phyloP scores from a whole-genome alignment of 805 yeast genomes.

The Metschnikowia sp. region DNA sequence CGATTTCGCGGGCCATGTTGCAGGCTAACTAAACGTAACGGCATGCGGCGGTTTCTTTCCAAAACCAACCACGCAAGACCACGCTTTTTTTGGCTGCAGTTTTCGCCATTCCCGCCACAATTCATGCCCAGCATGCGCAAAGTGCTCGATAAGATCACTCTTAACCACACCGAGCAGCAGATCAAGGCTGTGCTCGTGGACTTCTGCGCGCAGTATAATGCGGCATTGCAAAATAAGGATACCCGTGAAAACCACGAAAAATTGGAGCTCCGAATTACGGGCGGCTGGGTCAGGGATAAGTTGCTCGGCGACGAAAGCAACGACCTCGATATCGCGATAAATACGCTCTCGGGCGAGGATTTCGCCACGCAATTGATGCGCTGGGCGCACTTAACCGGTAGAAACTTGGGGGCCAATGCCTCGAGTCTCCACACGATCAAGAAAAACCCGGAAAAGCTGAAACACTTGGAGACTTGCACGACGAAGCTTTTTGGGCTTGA shows the following conservation, averaged over 20 bases:
- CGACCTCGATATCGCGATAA: constrained; percentile 91
- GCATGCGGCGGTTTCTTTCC: background rate
- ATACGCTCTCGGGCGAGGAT: constrained; percentile 77
- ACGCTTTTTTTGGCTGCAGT: background rate
- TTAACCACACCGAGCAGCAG: constrained; percentile 41
- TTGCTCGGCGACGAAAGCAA: constrained; percentile 74
- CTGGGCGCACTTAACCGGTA: constrained; percentile 35
- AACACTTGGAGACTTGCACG: constrained; percentile 95
- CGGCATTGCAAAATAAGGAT: constrained; percentile 1
- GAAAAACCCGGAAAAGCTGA: constrained; percentile 91
- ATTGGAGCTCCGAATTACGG: constrained; percentile 78
- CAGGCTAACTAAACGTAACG: background rate
- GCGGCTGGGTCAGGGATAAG: constrained; percentile 99
- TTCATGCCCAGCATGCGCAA: background rate
- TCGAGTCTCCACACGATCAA: constrained; percentile 73
- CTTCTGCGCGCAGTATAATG: constrained; percentile 39
- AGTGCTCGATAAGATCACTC: constrained; percentile 18
- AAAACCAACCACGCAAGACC: no score
- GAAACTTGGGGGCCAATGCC: constrained; percentile 21
- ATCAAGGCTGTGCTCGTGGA: constrained; percentile 40
- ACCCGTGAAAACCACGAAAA: constrained; percentile 4
- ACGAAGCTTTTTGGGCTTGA: constrained; percentile 81
- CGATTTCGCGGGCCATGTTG: no score
- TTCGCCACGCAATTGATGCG: constrained; percentile 68
- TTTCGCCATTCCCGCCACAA: background rate